Percentiles rank a stretch among this genome's conserved stretches.
phyloP scores from a whole-genome alignment of 2,329 filamentous ascomycete species.

The Aspergillus fumigatus region DNA sequence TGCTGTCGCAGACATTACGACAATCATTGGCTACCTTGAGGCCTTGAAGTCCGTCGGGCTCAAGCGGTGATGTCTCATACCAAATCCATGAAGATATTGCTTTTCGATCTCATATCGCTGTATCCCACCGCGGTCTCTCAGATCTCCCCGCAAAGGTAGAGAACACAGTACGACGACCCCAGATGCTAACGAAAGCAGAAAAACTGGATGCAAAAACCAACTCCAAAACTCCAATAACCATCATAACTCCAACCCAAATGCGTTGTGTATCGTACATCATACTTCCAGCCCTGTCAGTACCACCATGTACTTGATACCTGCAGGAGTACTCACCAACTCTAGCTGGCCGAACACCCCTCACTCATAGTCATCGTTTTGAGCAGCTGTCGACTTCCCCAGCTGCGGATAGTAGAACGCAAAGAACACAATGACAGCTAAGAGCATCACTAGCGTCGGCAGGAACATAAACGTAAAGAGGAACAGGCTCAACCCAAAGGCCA shows the following conservation, averaged over 20 bases:
- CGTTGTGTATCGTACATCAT: neutral
- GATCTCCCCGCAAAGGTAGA: slow-evolving; percentile 64
- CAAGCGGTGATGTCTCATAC: slow-evolving; percentile 63
- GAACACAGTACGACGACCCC: slow-evolving; percentile 49
- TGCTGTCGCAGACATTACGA: slow-evolving; percentile 44
- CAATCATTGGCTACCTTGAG: slow-evolving; percentile 53
- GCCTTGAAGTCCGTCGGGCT: slow-evolving; percentile 58
- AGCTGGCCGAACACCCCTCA: neutral
- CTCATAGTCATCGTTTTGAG: neutral
- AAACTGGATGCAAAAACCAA: slow-evolving; percentile 11
- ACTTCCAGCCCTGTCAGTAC: neutral
- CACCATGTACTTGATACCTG: neutral
- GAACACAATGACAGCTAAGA: slow-evolving; percentile 29
- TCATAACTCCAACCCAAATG: neutral
- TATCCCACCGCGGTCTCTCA: slow-evolving; percentile 58
- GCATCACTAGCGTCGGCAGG: slow-evolving; percentile 29
- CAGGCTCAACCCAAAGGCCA: slow-evolving; percentile 27
- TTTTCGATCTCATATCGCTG: slow-evolving; percentile 56
- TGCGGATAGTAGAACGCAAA: slow-evolving; percentile 28
- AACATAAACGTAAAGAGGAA: slow-evolving; percentile 33
- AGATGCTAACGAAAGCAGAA: slow-evolving; percentile 23
- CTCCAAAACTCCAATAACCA: neutral
- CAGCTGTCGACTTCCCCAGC: slow-evolving; percentile 15
- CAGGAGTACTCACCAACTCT: neutral
- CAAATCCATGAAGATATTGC: slow-evolving; percentile 65